Evolutionary conservation across 1,284 basidiomycete species (phyloP), one percentile per base, ranked within the genome.

Genomic region (Cryptococcus hybrid): DNA sequence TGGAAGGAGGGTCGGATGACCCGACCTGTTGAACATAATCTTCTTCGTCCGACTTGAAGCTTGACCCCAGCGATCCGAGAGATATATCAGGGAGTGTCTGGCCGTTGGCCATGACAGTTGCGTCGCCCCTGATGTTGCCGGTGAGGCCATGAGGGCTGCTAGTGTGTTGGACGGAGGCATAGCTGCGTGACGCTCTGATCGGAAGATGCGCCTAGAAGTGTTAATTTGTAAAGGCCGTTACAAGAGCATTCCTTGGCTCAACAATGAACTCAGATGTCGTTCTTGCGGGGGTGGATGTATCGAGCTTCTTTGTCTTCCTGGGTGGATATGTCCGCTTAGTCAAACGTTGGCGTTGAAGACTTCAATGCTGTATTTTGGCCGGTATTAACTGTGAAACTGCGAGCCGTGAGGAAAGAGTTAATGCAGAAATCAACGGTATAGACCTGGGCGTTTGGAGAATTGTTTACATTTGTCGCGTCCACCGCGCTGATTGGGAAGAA

Each of bases 51-150:
- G 71, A 74, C 52, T 72, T 65, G 57, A 78, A 78, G 43, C 67
- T 70, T 11, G 72, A 74, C 3, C 74, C 77, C 2, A 78, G 52
- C 2, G 74, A 76, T 1, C 73, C 77, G 3, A 78, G 67, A 1
- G 76, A 70, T 9, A 78, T 68, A 58, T 78, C 77, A 11, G 75
- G 77, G 24, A 78, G 53, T 2, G 77, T 77, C 60, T 65, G 65
- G 5, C 68, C 69, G 46, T 66, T 50, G 7, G 58, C 61, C 18
- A 62, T 56, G 56, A 62, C 51, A 5, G 70, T 73, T 12, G 75
- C 73, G 51, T 68, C 70, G 51, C 70, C 67, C 64, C 62, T 8
- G 64, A 64, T 15, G 61, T 55, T 3, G 62, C 59, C 2, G 74
- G 72, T 34, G 69, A 73, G 59, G 69, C 61, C 60, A 76, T 65